Evolutionary conservation across 2,329 filamentous ascomycete genomes (phyloP).

Genomic region (Fusarium piperis): DNA sequence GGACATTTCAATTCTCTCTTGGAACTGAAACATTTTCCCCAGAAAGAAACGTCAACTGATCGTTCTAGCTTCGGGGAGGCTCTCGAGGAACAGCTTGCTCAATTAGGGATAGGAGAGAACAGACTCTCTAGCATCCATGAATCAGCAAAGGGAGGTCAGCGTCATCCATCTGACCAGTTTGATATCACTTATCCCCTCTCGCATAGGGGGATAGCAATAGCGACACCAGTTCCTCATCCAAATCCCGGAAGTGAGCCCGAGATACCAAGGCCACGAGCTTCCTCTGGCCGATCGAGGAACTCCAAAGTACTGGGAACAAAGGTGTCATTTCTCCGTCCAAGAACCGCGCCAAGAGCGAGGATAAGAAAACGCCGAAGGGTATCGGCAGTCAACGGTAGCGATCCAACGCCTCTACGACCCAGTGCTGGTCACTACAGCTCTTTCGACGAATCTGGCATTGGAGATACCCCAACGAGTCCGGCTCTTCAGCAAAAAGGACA

Average conservation of each 20-base stretch:
- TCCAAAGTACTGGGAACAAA: constrained; percentile 41
- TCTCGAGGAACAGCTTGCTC: constrained; percentile 12
- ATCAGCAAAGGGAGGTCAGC: constrained; percentile 10
- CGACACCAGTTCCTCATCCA: constrained; percentile 4
- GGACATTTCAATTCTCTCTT: constrained; percentile 48
- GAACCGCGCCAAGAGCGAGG: constrained; percentile 22
- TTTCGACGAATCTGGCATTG: constrained; percentile 9
- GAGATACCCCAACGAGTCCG: background rate
- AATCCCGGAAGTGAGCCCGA: constrained; percentile 11
- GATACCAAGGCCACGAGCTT: background rate
- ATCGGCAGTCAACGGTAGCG: constrained; percentile 1
- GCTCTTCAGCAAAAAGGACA: constrained; percentile 12
- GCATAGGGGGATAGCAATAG: constrained; percentile 15
- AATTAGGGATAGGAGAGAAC: constrained; percentile 1
- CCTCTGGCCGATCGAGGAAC: background rate
- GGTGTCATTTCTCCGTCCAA: constrained; percentile 45
- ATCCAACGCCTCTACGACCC: constrained; percentile 4
- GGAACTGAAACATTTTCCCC: constrained; percentile 40
- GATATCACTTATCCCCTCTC: constrained; percentile 47
- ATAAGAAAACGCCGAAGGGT: constrained; percentile 16
- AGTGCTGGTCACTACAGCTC: constrained; percentile 3
- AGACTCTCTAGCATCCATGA: constrained; percentile 18
- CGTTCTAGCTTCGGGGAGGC: constrained; percentile 24
- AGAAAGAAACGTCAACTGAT: constrained; percentile 1
- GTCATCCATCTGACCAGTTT: constrained; percentile 47